Conservation (phyloP, 1,284 basidiomycete species). For the Porogramme epimiltina region DNA sequence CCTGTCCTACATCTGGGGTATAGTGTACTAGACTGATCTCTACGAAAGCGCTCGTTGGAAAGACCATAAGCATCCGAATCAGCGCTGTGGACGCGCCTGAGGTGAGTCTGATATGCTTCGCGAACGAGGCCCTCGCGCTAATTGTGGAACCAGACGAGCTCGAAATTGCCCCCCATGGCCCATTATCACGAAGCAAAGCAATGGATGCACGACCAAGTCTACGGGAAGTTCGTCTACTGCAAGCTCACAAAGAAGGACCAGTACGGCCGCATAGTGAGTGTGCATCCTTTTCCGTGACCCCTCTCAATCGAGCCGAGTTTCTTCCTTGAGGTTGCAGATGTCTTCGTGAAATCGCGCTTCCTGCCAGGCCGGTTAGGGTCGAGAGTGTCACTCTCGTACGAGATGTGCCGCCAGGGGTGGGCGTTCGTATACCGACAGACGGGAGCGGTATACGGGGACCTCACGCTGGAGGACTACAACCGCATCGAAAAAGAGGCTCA, state of each 20-base stretch:
- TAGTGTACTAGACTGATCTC: too few relatives aligned
- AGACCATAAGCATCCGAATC: conserved; percentile 84
- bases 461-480: conserved; percentile 65
- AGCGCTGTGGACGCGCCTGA: conserved; percentile 92
- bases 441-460: conserved; percentile 77
- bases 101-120: conserved; percentile 45
- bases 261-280: conserved; percentile 74
- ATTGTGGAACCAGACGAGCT: conserved; percentile 43
- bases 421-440: conserved; percentile 75
- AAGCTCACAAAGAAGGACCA: conserved; percentile 79
- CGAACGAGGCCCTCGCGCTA: neutral
- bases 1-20: neutral
- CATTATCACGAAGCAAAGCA: conserved; percentile 84
- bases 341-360: conserved; percentile 48
- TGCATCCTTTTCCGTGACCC: neutral
- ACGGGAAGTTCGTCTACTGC: conserved; percentile 64
- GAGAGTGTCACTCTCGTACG: conserved; percentile 63
- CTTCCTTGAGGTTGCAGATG: conserved; percentile 64
- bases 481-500: conserved; percentile 63
- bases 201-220: conserved; percentile 66
- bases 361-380: conserved; percentile 49
- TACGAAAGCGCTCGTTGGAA: too few relatives aligned
- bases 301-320: neutral
- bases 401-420: conserved; percentile 81
- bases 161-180: too few relatives aligned